Evolutionary conservation across 139 green algal species (phyloP), one percentile per base, ranked within the genome.

Genomic region (Zygnema cylindricum): DNA sequence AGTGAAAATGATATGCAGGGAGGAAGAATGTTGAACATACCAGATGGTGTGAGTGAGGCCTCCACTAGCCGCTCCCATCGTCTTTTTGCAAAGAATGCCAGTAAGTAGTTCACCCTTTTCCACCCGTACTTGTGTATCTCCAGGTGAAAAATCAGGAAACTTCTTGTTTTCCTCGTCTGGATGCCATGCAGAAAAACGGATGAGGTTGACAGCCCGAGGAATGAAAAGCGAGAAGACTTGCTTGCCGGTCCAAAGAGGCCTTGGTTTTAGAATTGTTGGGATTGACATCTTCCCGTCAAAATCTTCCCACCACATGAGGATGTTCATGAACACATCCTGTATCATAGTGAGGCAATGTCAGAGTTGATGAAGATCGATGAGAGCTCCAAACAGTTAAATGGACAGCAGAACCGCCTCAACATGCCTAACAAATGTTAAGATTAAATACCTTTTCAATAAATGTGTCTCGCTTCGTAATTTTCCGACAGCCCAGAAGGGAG

Each of bases 401-500:
- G n/a, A n/a, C n/a, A n/a, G n/a, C n/a, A n/a, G n/a, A n/a, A n/a
- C n/a, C n/a, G n/a, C n/a, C n/a, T n/a, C n/a, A n/a, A n/a, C n/a
- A n/a, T n/a, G n/a, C n/a, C n/a, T n/a, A n/a, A n/a, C n/a, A n/a
- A n/a, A n/a, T n/a, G n/a, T n/a, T n/a, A n/a, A n/a, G n/a, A n/a
- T n/a, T n/a, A n/a, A n/a, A n/a, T 41, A 85, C 87, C 90, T 95
- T 96, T 86, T 96, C 92, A 43, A 99, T 98, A 94, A 99, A 99
- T 2, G 95, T 98, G 94, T 99, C 97, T 16, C 97, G 95, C 93
- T 98, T 98, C 39, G 96, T 98, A 91, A 99, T 98, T 42, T 98
- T 93, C 42, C 96, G 94, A 86, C 87, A 96, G 23, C 94, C 97
- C 86, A 99, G 94, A 54, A 99, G 94, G 30, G 96, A 94, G 93